Percentiles rank a stretch among this genome's conserved stretches.
These are phyloP conservation scores for Penicillium diatomitis DNA, from an alignment of 495 filamentous ascomycete species.

Conservation along the genomic window DNA sequence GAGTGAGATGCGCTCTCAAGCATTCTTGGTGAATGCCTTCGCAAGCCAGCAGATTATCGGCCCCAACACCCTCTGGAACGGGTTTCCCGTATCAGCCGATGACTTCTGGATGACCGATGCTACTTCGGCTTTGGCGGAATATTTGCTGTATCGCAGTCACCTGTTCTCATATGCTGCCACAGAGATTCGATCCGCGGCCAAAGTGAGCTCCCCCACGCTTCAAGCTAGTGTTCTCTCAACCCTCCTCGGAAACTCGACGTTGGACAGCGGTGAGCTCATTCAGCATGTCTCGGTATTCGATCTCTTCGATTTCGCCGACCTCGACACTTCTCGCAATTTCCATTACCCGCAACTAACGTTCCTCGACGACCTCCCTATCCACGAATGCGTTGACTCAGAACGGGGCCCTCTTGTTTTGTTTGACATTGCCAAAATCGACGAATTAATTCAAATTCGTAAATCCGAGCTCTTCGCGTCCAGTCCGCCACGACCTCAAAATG, in stretches of 20 bases:
- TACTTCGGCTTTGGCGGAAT: slow-evolving; percentile 58
- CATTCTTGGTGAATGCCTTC: slow-evolving; percentile 64
- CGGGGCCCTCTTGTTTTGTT: slow-evolving; percentile 41
- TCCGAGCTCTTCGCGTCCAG: slow-evolving; percentile 44
- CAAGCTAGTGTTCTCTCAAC: slow-evolving; percentile 71
- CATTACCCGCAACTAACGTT: slow-evolving; percentile 40
- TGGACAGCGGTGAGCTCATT: slow-evolving; percentile 52
- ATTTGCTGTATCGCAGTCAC: slow-evolving; percentile 61
- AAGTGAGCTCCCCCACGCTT: slow-evolving; percentile 60
- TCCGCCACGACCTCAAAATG: slow-evolving; percentile 46
- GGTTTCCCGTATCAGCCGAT: slow-evolving; percentile 37
- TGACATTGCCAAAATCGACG: slow-evolving; percentile 48
- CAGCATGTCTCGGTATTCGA: slow-evolving; percentile 74
- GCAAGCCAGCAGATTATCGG: slow-evolving; percentile 54
- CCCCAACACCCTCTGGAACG: slow-evolving; percentile 61
- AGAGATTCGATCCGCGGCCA: slow-evolving; percentile 70
- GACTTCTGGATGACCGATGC: slow-evolving; percentile 59
- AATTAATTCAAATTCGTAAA: slow-evolving; percentile 47
- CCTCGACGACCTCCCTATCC: slow-evolving; percentile 54
- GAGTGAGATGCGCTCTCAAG: slow-evolving; percentile 63
- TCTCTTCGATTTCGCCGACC: slow-evolving; percentile 80
- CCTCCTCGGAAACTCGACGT: slow-evolving; percentile 61
- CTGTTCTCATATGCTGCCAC: slow-evolving; percentile 74
- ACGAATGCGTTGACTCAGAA: slow-evolving; percentile 46
- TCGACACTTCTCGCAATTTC: slow-evolving; percentile 47